These are phyloP conservation scores for Malassezia arunalokei DNA, from an alignment of 1,284 basidiomycete genomes.

Conservation along the genomic window DNA sequence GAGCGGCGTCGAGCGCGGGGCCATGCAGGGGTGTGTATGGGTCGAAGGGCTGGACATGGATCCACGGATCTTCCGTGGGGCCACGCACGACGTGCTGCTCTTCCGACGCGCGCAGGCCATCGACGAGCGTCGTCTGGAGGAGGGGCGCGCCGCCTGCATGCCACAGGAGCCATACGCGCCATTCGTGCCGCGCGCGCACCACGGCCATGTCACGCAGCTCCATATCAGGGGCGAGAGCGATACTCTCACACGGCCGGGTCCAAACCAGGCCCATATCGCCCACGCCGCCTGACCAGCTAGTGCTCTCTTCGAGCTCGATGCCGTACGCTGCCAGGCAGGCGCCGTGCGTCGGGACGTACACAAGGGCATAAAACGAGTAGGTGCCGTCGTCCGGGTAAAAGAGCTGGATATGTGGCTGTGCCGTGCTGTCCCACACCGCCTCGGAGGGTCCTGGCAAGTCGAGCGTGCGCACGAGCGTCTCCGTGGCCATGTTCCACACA, in stretches of 20 bases:
- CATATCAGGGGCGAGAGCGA: slow-evolving; percentile 24
- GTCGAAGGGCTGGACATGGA: slow-evolving; percentile 20
- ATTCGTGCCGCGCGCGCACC: slow-evolving; percentile 17
- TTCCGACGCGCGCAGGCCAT: slow-evolving; percentile 13
- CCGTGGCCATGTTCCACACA: slow-evolving; percentile 37
- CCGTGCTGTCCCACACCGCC: slow-evolving; percentile 11
- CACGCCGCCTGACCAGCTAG: slow-evolving; percentile 26
- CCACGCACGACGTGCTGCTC: slow-evolving; percentile 7
- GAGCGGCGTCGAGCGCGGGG: slow-evolving; percentile 27
- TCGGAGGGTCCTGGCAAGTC: slow-evolving; percentile 24
- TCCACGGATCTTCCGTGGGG: slow-evolving; percentile 24
- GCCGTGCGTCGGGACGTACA: slow-evolving; percentile 30
- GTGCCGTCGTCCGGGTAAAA: slow-evolving; percentile 21
- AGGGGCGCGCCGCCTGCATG: slow-evolving; percentile 29
- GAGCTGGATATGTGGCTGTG: slow-evolving; percentile 22
- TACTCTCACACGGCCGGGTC: slow-evolving; percentile 30
- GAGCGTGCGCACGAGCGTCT: slow-evolving; percentile 34
- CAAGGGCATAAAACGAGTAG: slow-evolving; percentile 26
- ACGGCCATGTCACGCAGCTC: slow-evolving; percentile 36
- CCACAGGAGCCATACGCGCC: slow-evolving; percentile 38
- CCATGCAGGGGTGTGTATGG: slow-evolving; percentile 31
- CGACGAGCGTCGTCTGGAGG: slow-evolving; percentile 7
- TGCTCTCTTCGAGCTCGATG: slow-evolving; percentile 31
- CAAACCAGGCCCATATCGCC: slow-evolving; percentile 34
- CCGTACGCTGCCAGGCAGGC: slow-evolving; percentile 36